A percentile compares a stretch with the other conserved stretches of the same genome.
Evolutionary conservation across 2,329 filamentous ascomycete species (phyloP).

Genomic region (Fusarium compactum): DNA sequence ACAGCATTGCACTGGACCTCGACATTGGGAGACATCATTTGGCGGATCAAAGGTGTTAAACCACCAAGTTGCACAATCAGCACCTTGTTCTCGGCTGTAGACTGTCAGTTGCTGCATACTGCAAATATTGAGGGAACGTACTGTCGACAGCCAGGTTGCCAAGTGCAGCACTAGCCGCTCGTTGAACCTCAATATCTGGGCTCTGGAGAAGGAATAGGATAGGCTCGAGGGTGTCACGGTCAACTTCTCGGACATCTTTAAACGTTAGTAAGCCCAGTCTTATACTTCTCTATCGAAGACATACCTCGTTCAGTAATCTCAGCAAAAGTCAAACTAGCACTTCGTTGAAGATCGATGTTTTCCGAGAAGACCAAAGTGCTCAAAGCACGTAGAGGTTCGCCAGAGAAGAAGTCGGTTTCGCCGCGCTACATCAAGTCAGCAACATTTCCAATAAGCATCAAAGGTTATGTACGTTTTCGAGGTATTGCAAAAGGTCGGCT

Average conservation of each 20-base stretch:
- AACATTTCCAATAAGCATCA: background rate
- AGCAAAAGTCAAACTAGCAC: constrained; percentile 97
- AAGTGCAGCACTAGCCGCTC: constrained; percentile 93
- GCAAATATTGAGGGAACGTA: constrained; percentile 59
- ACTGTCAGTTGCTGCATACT: constrained; percentile 55
- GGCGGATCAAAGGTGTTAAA: constrained; percentile 89
- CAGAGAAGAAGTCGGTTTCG: constrained; percentile 98
- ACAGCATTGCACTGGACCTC: constrained; percentile 99
- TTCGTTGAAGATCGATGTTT: constrained; percentile 97
- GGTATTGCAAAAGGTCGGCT: constrained; percentile 91
- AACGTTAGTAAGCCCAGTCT: constrained; percentile 24
- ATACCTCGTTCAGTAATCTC: constrained; percentile 98
- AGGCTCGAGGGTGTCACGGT: constrained; percentile 92
- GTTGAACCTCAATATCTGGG: constrained; percentile 95
- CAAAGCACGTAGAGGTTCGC: constrained; percentile 91
- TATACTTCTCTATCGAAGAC: constrained; percentile 29
- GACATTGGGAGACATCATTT: constrained; percentile 98
- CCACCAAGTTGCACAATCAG: constrained; percentile 93
- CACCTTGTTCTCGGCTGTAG: constrained; percentile 93
- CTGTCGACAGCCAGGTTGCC: constrained; percentile 98
- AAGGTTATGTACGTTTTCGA: constrained; percentile 84
- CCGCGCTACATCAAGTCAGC: constrained; percentile 73
- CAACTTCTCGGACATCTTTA: constrained; percentile 94
- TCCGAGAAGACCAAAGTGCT: constrained; percentile 98
- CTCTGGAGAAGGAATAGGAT: constrained; percentile 96